Conservation (phyloP, 768 basidiomycete genomes). For the Mycena indigotica region DNA sequence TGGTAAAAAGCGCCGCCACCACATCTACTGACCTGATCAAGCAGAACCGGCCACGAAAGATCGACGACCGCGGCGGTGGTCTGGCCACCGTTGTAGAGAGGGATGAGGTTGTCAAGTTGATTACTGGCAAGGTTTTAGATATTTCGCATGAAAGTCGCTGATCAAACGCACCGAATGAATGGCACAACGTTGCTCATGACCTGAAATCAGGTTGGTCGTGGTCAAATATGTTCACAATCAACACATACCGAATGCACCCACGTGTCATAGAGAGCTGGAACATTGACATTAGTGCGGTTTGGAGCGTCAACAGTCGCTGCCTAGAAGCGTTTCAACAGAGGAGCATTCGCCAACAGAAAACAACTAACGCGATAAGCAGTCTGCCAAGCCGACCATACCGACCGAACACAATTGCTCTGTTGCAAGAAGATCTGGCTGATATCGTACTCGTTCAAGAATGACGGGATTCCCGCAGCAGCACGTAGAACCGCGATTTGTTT, state of each 20-base stretch:
- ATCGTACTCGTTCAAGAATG: not conserved
- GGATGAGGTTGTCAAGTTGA: not conserved
- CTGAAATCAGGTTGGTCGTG: too few species aligned
- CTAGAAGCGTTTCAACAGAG: too few species aligned
- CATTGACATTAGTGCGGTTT: slow-evolving; percentile 3
- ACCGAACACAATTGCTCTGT: not conserved
- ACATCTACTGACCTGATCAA: not conserved
- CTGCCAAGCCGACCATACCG: not conserved
- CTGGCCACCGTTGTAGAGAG: not conserved
- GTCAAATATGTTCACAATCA: too few species aligned
- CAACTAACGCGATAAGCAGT: not conserved
- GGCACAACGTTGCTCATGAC: not conserved
- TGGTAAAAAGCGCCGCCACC: not conserved
- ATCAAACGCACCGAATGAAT: too few species aligned
- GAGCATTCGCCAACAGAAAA: not conserved
- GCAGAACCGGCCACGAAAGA: not conserved
- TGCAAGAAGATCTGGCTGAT: not conserved
- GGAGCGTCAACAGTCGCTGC: slow-evolving; percentile 5
- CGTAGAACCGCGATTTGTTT: slow-evolving; percentile 2
- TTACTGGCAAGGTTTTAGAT: too few species aligned
- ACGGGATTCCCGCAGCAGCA: not conserved
- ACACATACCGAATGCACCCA: too few species aligned
- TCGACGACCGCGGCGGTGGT: not conserved
- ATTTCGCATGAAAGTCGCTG: too few species aligned
- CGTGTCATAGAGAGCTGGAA: not conserved